Conservation (phyloP, 805 yeast species). For the Kregervanrija fluxuum region DNA sequence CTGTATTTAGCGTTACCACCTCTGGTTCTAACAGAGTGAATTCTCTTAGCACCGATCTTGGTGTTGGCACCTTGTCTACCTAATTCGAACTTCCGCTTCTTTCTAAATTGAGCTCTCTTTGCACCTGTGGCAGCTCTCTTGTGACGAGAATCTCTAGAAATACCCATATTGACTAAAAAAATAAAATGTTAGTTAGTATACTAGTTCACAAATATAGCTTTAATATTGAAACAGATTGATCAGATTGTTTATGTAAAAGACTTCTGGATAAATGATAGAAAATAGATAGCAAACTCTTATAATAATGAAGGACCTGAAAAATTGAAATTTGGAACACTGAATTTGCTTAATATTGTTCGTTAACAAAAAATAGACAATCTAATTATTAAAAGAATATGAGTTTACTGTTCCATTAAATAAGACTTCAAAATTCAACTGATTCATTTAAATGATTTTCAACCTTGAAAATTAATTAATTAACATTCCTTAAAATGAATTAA, state of each 20-base stretch:
- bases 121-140: constrained; percentile 99
- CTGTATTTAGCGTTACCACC: constrained; percentile 99
- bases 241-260: no score
- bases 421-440: no score
- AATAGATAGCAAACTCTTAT: not conserved
- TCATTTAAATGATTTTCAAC: no score
- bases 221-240: no score
- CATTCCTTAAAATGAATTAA: no score
- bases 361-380: no score
- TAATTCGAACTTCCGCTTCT: constrained; percentile 99
- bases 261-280: not conserved
- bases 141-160: constrained; percentile 99
- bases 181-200: constrained; percentile 6
- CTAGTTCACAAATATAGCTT: not conserved
- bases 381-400: no score
- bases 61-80: constrained; percentile 99
- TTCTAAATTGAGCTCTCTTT: constrained; percentile 99
- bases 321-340: no score
- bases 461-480: no score
- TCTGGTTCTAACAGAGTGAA: constrained; percentile 98
- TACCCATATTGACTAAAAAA: constrained; percentile 72
- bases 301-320: no score
- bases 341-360: no score
- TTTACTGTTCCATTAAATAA: no score
- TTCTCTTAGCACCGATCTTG: constrained; percentile 98